Conservation (phyloP, 768 basidiomycete species). For the Hygrocybe punicea region DNA sequence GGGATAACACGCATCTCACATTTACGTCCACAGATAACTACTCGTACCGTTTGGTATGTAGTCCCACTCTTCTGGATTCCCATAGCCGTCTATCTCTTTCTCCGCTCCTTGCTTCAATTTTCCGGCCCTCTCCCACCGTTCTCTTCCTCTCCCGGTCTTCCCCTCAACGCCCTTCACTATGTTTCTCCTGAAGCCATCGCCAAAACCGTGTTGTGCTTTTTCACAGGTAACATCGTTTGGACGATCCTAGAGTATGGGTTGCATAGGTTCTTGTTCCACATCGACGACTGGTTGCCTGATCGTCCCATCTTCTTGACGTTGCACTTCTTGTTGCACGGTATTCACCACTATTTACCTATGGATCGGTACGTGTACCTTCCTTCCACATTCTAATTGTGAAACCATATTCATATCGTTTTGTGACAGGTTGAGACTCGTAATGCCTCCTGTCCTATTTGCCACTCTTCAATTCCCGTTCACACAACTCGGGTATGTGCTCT, state of each 20-base stretch:
- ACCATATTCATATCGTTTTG: background rate
- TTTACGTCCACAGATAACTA: constrained; percentile 53
- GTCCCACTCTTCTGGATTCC: constrained; percentile 92
- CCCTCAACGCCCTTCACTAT: constrained; percentile 45
- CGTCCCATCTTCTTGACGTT: constrained; percentile 70
- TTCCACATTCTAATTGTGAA: background rate
- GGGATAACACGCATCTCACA: background rate
- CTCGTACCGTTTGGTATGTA: constrained; percentile 89
- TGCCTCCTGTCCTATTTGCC: constrained; percentile 87
- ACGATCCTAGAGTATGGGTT: constrained; percentile 89
- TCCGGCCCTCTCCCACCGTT: constrained; percentile 65
- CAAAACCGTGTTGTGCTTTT: constrained; percentile 66
- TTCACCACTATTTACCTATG: constrained; percentile 98
- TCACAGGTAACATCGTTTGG: constrained; percentile 87
- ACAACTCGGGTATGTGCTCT: constrained; percentile 71
- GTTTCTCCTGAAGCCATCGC: constrained; percentile 51
- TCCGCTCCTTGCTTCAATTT: constrained; percentile 82
- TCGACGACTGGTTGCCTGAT: constrained; percentile 87
- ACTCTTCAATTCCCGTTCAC: constrained; percentile 83
- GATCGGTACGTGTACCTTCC: constrained; percentile 57
- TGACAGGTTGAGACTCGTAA: constrained; percentile 81
- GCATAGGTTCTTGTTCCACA: constrained; percentile 96
- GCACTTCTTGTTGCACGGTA: constrained; percentile 91
- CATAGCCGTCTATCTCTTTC: constrained; percentile 73
- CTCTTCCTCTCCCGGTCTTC: constrained; percentile 52